These are phyloP conservation scores for Pseudofabraea citricarpa DNA, from an alignment of 2,329 filamentous ascomycete genomes.

Conservation along the genomic window DNA sequence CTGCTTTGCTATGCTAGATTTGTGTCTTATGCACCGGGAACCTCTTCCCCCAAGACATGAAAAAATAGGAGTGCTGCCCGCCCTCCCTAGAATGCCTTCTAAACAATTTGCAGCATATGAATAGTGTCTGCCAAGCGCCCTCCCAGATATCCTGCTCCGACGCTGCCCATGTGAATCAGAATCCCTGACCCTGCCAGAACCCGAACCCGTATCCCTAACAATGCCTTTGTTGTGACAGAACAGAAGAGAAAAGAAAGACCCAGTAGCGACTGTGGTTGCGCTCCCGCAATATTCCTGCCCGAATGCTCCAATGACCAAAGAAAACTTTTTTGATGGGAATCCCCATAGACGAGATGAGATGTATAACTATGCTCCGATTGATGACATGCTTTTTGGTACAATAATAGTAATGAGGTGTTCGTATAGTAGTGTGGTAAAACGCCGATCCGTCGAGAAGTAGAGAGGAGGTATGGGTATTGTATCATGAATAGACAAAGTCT, in stretches of 20 bases:
- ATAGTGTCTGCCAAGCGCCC: background rate
- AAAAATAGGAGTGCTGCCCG: background rate
- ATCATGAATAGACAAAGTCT: constrained; percentile 18
- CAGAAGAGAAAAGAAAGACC: background rate
- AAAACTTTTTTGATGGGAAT: constrained; percentile 17
- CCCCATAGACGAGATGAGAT: constrained; percentile 16
- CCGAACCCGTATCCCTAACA: background rate
- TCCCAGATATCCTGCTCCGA: background rate
- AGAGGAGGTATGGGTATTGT: constrained; percentile 23
- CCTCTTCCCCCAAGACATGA: background rate
- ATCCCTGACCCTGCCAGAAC: background rate
- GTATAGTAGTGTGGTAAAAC: constrained; percentile 15
- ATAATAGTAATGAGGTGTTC: constrained; percentile 13
- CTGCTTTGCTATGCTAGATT: background rate
- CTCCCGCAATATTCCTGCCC: constrained; percentile 7
- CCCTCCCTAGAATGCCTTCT: background rate
- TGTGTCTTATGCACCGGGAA: background rate
- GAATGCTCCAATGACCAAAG: constrained; percentile 16
- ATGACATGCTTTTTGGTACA: constrained; percentile 26
- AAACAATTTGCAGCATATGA: background rate
- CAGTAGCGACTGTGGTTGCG: background rate
- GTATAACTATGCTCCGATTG: constrained; percentile 14
- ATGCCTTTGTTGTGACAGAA: background rate
- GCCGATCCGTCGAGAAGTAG: constrained; percentile 21
- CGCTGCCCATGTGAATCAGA: background rate